Evolutionary conservation across 441 rosid genomes (phyloP), one percentile per base, ranked within the genome.

Genomic region (Hura crepitans): DNA sequence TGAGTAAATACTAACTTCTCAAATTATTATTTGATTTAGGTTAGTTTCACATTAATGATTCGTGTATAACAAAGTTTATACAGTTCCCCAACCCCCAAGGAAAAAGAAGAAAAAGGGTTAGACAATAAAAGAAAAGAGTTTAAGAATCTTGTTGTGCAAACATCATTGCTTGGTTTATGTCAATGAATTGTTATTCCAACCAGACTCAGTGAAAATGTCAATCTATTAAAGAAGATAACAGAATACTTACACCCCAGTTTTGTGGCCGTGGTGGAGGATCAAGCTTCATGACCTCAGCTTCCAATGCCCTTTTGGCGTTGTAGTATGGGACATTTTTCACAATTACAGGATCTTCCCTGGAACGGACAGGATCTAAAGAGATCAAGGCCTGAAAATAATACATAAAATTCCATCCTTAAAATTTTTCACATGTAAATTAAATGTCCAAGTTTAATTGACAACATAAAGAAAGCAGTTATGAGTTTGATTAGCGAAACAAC

Each of bases 241-340:
- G 59, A 71, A 74, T 68, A 82, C 97, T 73, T 77, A 93, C 96
- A 68, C 97, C 98, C 93, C 95, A 93, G 63, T 88, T 88, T 73
- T 87, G 77, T 70, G 98, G 98, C 65, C 96, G 89, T 1, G 95
- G 89, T 60, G 96, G 96, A 79, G 93, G 89, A 75, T 68, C 74
- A 45, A 88, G 85, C 75, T 81, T 91, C 81, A 81, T 87, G 59
- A 87, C 92, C 83, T 91, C 95, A 10, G 85, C 76, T 81, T 89
- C 93, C 68, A 91, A 69, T 27, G 93, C 81, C 82, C 89, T 89
- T 79, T 83, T 91, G 50, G 96, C 96, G 76, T 84, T 91, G 87
- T 85, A 88, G 71, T 82, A 89, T 56, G 96, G 96, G 28, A 93
- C 70, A 74, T 89, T 91, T 77, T 87, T 93, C 71, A 91, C 91